Percentiles rank a stretch among this genome's conserved stretches.
phyloP scores from a whole-genome alignment of 1,284 basidiomycete genomes.

The Cryptococcus sp. region DNA sequence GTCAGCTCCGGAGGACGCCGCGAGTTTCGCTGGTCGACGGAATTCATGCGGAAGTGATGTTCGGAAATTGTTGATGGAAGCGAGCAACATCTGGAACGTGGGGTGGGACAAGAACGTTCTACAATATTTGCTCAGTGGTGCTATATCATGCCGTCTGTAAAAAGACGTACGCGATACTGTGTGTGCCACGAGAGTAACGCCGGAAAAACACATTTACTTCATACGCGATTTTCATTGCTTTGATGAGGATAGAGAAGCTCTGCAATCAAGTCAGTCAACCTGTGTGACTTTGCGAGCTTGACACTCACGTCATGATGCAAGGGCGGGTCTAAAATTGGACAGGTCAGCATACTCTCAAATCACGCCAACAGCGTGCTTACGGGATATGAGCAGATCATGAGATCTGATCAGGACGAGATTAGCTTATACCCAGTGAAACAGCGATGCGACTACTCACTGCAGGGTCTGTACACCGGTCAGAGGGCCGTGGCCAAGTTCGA shows the following conservation, averaged over 20 bases:
- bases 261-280: slow-evolving; percentile 52
- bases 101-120: slow-evolving; percentile 38
- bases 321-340: slow-evolving; percentile 22
- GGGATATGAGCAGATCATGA: slow-evolving; percentile 17
- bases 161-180: slow-evolving; percentile 25
- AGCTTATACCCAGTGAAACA: background rate
- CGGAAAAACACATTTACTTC: slow-evolving; percentile 40
- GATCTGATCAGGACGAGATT: slow-evolving; percentile 7
- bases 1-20: slow-evolving; percentile 13
- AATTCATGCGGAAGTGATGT: slow-evolving; percentile 37
- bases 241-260: slow-evolving; percentile 65
- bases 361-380: slow-evolving; percentile 11
- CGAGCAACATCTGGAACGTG: slow-evolving; percentile 30
- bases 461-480: slow-evolving; percentile 39
- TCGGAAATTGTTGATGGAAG: slow-evolving; percentile 43
- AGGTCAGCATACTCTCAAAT: background rate
- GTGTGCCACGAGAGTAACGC: slow-evolving; percentile 34
- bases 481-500: slow-evolving; percentile 30
- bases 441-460: slow-evolving; percentile 18
- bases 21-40: slow-evolving; percentile 28
- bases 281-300: background rate
- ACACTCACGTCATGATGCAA: slow-evolving; percentile 34
- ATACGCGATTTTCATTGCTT: slow-evolving; percentile 62
- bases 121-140: background rate
- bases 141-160: background rate